Conservation (phyloP, 371 early-diverging fungal genomes). For the Coemansia sp. region DNA sequence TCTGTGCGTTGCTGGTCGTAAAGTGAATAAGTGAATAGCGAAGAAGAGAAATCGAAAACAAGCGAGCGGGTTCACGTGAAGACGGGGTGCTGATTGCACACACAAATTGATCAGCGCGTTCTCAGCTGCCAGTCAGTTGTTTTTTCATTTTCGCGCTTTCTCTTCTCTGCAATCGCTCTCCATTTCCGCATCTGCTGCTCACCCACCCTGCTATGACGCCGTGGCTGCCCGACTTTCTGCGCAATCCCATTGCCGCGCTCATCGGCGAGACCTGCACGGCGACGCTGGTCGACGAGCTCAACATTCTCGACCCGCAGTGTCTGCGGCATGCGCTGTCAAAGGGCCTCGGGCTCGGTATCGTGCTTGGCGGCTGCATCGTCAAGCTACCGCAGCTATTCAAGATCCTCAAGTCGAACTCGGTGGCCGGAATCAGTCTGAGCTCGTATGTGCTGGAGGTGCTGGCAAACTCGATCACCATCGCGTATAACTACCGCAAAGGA, state of each 20-base stretch:
- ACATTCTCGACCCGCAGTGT: conserved; percentile 69
- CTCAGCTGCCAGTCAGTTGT: too few relatives aligned
- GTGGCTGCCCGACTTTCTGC: conserved; percentile 47
- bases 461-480: conserved; percentile 71
- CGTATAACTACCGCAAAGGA: conserved; percentile 77
- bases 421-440: conserved; percentile 75
- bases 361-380: conserved; percentile 83
- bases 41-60: background rate
- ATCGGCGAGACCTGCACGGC: conserved; percentile 71
- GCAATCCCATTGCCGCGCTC: conserved; percentile 60
- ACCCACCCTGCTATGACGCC: conserved; percentile 4
- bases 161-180: background rate
- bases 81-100: background rate
- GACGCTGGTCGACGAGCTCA: conserved; percentile 65
- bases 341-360: conserved; percentile 88
- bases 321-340: conserved; percentile 82
- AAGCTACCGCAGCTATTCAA: conserved; percentile 96
- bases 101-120: background rate
- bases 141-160: background rate
- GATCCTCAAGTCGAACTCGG: conserved; percentile 71
- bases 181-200: too few relatives aligned
- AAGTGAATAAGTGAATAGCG: background rate
- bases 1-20: background rate
- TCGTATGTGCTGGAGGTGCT: conserved; percentile 83
- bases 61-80: too few relatives aligned